phyloP scores from a whole-genome alignment of 169 alveolate genomes.

The Plasmodium gaboni region DNA sequence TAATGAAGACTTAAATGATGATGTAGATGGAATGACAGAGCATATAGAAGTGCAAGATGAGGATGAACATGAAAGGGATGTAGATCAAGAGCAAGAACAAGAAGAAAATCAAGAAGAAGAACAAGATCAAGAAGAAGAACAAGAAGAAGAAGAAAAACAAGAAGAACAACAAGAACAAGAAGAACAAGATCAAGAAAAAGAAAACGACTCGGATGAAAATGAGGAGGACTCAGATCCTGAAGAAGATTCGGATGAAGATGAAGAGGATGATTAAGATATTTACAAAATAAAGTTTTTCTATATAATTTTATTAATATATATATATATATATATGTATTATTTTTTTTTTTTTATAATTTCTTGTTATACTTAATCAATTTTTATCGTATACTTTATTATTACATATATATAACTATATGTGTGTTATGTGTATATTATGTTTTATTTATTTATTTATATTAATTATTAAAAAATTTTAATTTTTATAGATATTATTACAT shows the following conservation, averaged over 20 bases:
- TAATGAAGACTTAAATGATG: neutral
- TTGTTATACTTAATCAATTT: too few species aligned
- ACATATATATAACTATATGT: too few species aligned
- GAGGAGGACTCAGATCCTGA: conserved; percentile 22
- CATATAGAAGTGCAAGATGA: conserved; percentile 46
- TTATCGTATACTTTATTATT: too few species aligned
- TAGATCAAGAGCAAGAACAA: conserved; percentile 52
- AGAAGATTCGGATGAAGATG: neutral
- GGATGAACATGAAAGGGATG: conserved; percentile 53
- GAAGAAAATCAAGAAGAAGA: conserved; percentile 48
- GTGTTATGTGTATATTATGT: too few species aligned
- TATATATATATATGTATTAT: too few species aligned
- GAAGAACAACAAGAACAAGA: conserved; percentile 78
- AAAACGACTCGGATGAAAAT: conserved; percentile 3
- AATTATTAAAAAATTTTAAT: too few species aligned
- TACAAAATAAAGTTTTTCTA: too few species aligned
- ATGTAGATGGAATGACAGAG: too few species aligned
- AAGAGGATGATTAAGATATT: neutral
- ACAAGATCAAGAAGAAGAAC: conserved; percentile 50
- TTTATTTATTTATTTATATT: too few species aligned
- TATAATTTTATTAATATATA: too few species aligned
- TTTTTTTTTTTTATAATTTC: too few species aligned
- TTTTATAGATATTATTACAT: too few species aligned
- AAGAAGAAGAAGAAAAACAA: neutral
- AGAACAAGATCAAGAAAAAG: conserved; percentile 41